A percentile compares a stretch with the other conserved stretches of the same genome.
Conservation (phyloP, 805 yeast species). For the Ogataea populi-albae region DNA sequence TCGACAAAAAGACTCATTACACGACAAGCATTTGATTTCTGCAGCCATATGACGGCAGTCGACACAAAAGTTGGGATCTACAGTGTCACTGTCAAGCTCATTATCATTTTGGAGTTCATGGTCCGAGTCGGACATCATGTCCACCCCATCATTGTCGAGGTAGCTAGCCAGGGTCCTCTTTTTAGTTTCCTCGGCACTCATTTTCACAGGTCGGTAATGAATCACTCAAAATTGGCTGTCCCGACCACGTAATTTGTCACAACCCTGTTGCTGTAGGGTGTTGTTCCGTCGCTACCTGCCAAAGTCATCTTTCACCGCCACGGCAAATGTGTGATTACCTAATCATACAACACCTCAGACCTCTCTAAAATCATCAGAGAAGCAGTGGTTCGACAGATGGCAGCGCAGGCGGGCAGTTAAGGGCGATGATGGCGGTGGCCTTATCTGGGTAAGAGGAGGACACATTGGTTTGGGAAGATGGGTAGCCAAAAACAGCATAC, state of each 20-base stretch:
- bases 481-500: not conserved
- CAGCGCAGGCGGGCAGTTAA: no score
- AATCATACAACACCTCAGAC: no score
- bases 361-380: no score
- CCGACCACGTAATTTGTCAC: slow-evolving; percentile 8
- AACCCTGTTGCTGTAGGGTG: no score
- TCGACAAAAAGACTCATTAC: slow-evolving; percentile 66
- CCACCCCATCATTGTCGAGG: slow-evolving; percentile 20
- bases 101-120: slow-evolving; percentile 5
- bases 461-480: not conserved
- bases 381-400: no score
- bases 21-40: slow-evolving; percentile 57
- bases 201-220: not conserved
- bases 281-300: no score
- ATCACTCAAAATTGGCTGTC: not conserved
- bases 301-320: no score
- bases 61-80: slow-evolving; percentile 48
- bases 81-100: slow-evolving; percentile 28
- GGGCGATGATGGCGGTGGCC: no score
- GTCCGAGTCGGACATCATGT: slow-evolving; percentile 2
- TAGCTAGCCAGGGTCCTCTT: slow-evolving; percentile 26
- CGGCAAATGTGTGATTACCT: no score
- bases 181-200: slow-evolving; percentile 8
- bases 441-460: no score
- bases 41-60: slow-evolving; percentile 75